Evolutionary conservation across 2,329 filamentous ascomycete species (phyloP).

Genomic region (Aspergillus fructus): DNA sequence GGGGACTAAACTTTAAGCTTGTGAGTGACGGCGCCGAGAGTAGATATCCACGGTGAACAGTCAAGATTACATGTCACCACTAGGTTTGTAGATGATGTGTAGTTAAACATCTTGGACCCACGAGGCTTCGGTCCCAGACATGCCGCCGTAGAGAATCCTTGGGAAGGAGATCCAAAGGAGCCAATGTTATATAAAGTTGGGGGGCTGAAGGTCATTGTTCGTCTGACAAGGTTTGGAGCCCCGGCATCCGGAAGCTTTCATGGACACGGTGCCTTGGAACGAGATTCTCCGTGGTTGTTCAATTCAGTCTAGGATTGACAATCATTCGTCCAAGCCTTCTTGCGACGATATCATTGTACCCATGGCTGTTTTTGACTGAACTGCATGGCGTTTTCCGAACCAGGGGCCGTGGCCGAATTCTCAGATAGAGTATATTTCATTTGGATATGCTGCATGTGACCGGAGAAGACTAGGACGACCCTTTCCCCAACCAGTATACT

Average conservation of each 20-base stretch:
- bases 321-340: too few relatives aligned
- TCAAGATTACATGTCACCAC: background rate
- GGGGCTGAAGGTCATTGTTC: background rate
- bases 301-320: too few relatives aligned
- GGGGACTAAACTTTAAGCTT: background rate
- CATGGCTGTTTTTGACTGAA: background rate
- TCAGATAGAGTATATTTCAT: background rate
- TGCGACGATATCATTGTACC: too few relatives aligned
- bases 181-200: background rate
- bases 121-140: background rate
- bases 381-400: background rate
- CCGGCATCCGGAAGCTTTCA: too few relatives aligned
- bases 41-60: background rate
- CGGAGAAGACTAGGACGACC: background rate
- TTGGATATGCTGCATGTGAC: background rate
- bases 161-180: background rate
- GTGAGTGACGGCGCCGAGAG: conserved; percentile 6
- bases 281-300: too few relatives aligned
- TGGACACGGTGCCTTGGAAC: too few relatives aligned
- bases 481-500: background rate
- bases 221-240: too few relatives aligned
- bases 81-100: background rate
- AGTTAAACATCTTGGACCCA: background rate
- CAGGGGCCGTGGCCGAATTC: background rate
- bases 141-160: background rate